Conservation (phyloP, 805 yeast genomes). For the Starmerella riodocensis region DNA sequence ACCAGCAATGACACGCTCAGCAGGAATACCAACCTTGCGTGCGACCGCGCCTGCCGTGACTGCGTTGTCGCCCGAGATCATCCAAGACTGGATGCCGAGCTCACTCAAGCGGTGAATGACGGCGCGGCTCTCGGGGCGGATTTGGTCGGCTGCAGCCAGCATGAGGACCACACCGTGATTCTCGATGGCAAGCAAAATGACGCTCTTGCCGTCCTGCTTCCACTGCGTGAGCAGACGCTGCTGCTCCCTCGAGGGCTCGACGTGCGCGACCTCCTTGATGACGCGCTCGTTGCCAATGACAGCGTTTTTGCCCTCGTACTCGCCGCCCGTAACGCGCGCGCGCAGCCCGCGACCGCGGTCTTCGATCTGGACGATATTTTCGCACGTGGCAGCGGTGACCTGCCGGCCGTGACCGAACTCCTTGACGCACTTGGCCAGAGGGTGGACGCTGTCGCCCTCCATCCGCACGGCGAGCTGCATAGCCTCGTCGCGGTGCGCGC, state of each 20-base stretch:
- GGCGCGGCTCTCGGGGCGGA: constrained; percentile 39
- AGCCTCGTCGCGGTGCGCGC: constrained; percentile 23
- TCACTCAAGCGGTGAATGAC: constrained; percentile 35
- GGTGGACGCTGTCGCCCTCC: constrained; percentile 56
- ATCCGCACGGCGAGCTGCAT: constrained; percentile 34
- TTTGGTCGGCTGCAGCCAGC: constrained; percentile 44
- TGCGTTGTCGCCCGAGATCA: constrained; percentile 65
- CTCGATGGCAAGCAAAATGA: constrained; percentile 40
- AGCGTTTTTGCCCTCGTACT: constrained; percentile 19
- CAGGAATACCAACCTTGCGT: constrained; percentile 43
- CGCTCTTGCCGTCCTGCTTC: constrained; percentile 54
- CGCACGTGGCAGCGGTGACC: constrained; percentile 12
- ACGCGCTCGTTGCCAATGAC: constrained; percentile 48
- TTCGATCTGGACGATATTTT: constrained; percentile 12
- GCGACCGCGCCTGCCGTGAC: constrained; percentile 59
- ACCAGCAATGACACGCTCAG: constrained; percentile 45
- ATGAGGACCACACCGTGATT: constrained; percentile 27
- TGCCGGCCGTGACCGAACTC: constrained; percentile 26
- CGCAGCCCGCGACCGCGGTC: constrained; percentile 19
- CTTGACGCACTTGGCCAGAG: constrained; percentile 48
- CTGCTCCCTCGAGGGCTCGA: constrained; percentile 28
- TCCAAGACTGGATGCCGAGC: constrained; percentile 46
- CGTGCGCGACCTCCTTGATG: constrained; percentile 37
- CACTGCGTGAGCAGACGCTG: constrained; percentile 34
- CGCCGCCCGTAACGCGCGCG: constrained; percentile 15